Evolutionary conservation across 257 asterid species (phyloP), one percentile per base, ranked within the genome.

Genomic region (Salvia hispanica): DNA sequence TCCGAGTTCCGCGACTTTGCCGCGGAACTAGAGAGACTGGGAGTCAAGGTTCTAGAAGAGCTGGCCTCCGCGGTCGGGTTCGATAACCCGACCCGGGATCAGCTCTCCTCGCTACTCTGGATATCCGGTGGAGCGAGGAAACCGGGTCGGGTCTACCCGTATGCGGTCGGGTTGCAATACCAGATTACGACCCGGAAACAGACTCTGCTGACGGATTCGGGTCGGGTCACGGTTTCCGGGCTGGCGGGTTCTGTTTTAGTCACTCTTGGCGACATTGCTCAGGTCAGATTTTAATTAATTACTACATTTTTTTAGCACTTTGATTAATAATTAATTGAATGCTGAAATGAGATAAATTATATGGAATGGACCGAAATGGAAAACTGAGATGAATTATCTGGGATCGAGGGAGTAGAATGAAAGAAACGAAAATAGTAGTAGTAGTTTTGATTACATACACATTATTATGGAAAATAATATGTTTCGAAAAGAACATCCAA

Each of bases 251-350:
- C 90, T 21, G 76, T 85, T 6, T 67, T 90, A 56, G 88, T 85
- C 57, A 84, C 95, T 2, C 64, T 88, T 3, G 97, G 97, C 34
- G 97, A 90, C 81, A 77, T 90, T 60, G 91, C 90, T 71, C 94
- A 90, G 92, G 96, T 84, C 13, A 60, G n/a, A n/a, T n/a, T n/a
- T 6, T 39, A 6, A 6, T 13, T 15, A 51, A 0, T 18, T 51
- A n/a, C n/a, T 51, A 16, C 2, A 8, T 18, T 51, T 47, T 47
- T 4, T 18, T 51, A 16, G 11, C 57, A 16, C 56, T 16, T 52
- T 52, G 25, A 18, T 18, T 52, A 9, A 25, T 25, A 25, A 25
- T 25, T 25, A 25, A 25, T 25, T 25, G 31, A 25, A 25, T 25
- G n/a, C n/a, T n/a, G n/a, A n/a, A n/a, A n/a, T n/a, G n/a, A n/a